Evolutionary conservation across 805 yeast species (phyloP).

Genomic region (Candida insectorum): DNA sequence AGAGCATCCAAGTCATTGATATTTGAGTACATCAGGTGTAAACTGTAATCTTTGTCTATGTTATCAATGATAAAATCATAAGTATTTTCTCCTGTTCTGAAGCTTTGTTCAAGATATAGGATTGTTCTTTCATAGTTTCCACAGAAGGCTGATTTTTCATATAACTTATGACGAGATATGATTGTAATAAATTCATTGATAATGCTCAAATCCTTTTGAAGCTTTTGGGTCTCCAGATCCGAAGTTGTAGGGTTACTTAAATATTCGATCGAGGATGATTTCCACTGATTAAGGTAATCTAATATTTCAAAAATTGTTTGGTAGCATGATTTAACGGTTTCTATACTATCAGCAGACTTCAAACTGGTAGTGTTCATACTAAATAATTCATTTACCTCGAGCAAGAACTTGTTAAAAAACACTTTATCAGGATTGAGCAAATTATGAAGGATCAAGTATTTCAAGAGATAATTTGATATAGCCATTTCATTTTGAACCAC

Average conservation of each 20-base stretch:
- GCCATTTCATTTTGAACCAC: constrained; percentile 68
- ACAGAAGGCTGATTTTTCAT: constrained; percentile 76
- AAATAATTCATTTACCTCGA: constrained; percentile 62
- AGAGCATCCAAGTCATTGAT: constrained; percentile 88
- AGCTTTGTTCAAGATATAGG: constrained; percentile 76
- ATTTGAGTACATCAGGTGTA: constrained; percentile 81
- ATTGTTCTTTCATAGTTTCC: constrained; percentile 86
- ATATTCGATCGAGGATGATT: constrained; percentile 34
- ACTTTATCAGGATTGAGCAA: constrained; percentile 46
- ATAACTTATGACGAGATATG: constrained; percentile 69
- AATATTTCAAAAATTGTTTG: constrained; percentile 73
- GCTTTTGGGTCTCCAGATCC: constrained; percentile 4
- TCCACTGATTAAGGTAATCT: constrained; percentile 84
- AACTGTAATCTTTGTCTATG: constrained; percentile 40
- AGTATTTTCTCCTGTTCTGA: constrained; percentile 35
- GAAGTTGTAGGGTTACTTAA: constrained; percentile 9
- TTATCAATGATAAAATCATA: constrained; percentile 16
- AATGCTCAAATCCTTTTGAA: constrained; percentile 18
- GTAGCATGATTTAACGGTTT: constrained; percentile 60
- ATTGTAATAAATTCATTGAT: constrained; percentile 48
- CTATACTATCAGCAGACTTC: constrained; percentile 50
- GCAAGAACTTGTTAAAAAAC: constrained; percentile 41
- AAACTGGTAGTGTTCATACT: constrained; percentile 27
- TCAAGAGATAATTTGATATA: constrained; percentile 68
- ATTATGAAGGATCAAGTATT: constrained; percentile 68